Evolutionary conservation across 441 rosid species (phyloP).

Genomic region (Arabidopsis hybrid): DNA sequence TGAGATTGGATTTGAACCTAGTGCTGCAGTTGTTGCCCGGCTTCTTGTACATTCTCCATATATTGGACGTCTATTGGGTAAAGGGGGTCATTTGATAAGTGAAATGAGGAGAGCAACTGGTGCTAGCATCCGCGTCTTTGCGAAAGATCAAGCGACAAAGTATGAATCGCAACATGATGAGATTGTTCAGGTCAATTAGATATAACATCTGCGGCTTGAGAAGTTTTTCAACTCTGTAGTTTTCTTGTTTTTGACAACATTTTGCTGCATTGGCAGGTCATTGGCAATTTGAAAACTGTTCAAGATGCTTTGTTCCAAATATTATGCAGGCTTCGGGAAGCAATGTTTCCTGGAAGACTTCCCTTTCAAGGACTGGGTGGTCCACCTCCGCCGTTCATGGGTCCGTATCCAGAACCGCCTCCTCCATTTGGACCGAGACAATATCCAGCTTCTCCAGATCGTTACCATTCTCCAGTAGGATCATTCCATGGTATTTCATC

Average conservation of each 20-base stretch:
- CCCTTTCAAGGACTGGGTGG: conserved; percentile 55
- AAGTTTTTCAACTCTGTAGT: neutral
- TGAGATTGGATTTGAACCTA: conserved; percentile 73
- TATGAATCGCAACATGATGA: conserved; percentile 59
- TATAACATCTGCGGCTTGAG: neutral
- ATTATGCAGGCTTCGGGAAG: conserved; percentile 68
- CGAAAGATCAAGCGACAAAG: conserved; percentile 59
- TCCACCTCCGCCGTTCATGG: conserved; percentile 59
- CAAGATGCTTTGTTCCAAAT: conserved; percentile 80
- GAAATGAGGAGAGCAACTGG: conserved; percentile 75
- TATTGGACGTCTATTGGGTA: conserved; percentile 63
- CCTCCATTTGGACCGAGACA: conserved; percentile 73
- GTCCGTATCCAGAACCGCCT: conserved; percentile 72
- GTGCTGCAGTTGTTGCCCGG: conserved; percentile 61
- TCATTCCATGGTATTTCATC: conserved; percentile 55
- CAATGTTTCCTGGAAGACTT: conserved; percentile 60
- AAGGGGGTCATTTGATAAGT: conserved; percentile 60
- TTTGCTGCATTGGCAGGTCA: conserved; percentile 54
- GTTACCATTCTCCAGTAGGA: conserved; percentile 64
- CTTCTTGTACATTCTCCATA: conserved; percentile 65
- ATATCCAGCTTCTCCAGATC: conserved; percentile 68
- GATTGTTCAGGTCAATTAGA: conserved; percentile 62
- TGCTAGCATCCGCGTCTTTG: conserved; percentile 59
- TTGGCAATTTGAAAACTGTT: conserved; percentile 67
- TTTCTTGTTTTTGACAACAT: neutral